A percentile compares a stretch with the other conserved stretches of the same genome.
Conservation (phyloP, 1,139 yeast genomes). For the Candida buenavistaensis region DNA sequence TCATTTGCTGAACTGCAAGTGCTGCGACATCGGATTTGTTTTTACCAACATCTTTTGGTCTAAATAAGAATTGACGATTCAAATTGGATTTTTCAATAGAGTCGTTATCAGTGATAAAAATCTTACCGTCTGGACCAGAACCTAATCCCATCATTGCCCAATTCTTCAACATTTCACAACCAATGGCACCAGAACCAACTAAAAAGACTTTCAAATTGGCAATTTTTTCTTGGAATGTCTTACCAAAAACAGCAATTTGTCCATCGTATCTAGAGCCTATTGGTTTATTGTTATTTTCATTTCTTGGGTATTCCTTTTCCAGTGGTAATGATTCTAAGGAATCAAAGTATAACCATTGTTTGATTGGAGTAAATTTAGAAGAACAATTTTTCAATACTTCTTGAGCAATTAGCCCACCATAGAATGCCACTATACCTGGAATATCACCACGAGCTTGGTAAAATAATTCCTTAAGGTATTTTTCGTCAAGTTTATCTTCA, state of each 20-base stretch:
- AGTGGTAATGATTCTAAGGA: constrained; percentile 88
- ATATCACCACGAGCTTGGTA: constrained; percentile 90
- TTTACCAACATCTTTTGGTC: constrained; percentile 91
- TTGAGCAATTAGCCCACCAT: constrained; percentile 95
- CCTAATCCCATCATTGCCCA: constrained; percentile 99
- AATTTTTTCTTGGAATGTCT: constrained; percentile 67
- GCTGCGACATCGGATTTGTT: constrained; percentile 93
- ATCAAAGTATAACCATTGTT: constrained; percentile 91
- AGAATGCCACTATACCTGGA: constrained; percentile 86
- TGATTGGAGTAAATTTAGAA: constrained; percentile 88
- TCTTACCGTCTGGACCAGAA: constrained; percentile 84
- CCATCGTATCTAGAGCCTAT: constrained; percentile 82
- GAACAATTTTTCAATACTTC: constrained; percentile 94
- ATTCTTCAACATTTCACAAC: constrained; percentile 97
- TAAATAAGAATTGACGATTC: constrained; percentile 92
- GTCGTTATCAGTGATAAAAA: constrained; percentile 88
- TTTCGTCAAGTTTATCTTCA: constrained; percentile 59
- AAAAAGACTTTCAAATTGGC: constrained; percentile 81
- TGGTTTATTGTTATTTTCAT: constrained; percentile 73
- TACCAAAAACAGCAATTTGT: constrained; percentile 92
- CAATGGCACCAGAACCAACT: constrained; percentile 99
- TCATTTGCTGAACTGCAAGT: constrained; percentile 77
- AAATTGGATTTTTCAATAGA: constrained; percentile 92
- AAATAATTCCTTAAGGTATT: constrained; percentile 68
- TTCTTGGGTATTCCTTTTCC: constrained; percentile 55